Evolutionary conservation across 2,329 filamentous ascomycete species (phyloP).

Genomic region (Aspergillus pseudotamarii): DNA sequence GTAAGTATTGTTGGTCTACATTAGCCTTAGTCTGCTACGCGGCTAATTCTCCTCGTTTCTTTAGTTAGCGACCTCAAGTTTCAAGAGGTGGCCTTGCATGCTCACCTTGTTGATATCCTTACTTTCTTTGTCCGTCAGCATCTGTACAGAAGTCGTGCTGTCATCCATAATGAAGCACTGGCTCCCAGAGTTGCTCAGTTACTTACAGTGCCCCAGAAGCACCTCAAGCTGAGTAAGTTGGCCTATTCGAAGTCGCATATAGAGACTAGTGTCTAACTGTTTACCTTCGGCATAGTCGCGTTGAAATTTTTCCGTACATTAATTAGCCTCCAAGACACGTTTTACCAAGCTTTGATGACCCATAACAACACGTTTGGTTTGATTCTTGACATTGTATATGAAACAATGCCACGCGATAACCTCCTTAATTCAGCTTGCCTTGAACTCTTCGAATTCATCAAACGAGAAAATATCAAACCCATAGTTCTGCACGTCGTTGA

Average conservation of each 20-base stretch:
- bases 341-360: conserved; percentile 83
- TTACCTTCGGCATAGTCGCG: conserved; percentile 61
- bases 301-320: conserved; percentile 92
- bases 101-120: conserved; percentile 87
- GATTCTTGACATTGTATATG: conserved; percentile 79
- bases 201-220: conserved; percentile 82
- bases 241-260: background rate
- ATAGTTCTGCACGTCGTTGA: conserved; percentile 83
- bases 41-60: conserved; percentile 13
- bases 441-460: conserved; percentile 91
- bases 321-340: conserved; percentile 83
- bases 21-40: background rate
- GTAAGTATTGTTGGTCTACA: conserved; percentile 42
- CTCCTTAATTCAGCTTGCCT: conserved; percentile 90
- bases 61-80: conserved; percentile 72
- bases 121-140: conserved; percentile 94
- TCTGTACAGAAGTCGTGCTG: conserved; percentile 81
- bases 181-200: conserved; percentile 80
- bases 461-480: conserved; percentile 77
- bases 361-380: conserved; percentile 80
- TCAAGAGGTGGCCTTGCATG: conserved; percentile 86
- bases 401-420: conserved; percentile 89
- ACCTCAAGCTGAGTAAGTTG: conserved; percentile 79
- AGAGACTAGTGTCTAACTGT: background rate
- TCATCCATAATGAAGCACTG: conserved; percentile 79